Percentiles rank a stretch among this genome's conserved stretches.
phyloP scores from a whole-genome alignment of 805 yeast genomes.

The Pichia heedii region DNA sequence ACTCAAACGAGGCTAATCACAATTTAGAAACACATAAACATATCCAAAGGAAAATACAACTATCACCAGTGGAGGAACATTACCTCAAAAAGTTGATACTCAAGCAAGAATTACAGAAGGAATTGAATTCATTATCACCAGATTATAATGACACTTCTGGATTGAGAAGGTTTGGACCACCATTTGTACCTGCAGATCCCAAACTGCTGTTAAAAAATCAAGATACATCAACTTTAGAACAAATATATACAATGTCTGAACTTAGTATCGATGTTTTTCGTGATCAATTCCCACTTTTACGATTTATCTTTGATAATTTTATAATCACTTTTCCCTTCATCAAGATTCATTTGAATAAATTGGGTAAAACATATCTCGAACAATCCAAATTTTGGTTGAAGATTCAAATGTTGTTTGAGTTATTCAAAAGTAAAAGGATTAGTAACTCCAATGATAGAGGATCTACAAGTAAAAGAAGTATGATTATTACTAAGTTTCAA shows the following conservation, averaged over 20 bases:
- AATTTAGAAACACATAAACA: background rate
- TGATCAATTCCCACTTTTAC: slow-evolving; percentile 54
- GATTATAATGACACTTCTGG: slow-evolving; percentile 47
- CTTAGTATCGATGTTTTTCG: slow-evolving; percentile 17
- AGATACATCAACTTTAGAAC: slow-evolving; percentile 5
- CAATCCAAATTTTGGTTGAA: slow-evolving; percentile 60
- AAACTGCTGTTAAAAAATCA: slow-evolving; percentile 19
- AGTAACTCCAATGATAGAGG: slow-evolving; percentile 69
- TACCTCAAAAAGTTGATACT: slow-evolving; percentile 77
- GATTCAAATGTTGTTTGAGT: slow-evolving; percentile 75
- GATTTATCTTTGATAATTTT: slow-evolving; percentile 56
- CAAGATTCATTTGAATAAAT: slow-evolving; percentile 32
- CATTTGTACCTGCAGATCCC: slow-evolving; percentile 50
- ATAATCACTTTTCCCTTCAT: slow-evolving; percentile 72
- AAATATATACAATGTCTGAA: slow-evolving; percentile 13
- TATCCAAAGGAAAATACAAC: background rate
- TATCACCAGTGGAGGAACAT: slow-evolving; percentile 71
- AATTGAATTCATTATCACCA: slow-evolving; percentile 43
- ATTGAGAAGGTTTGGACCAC: slow-evolving; percentile 65
- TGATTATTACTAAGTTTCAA: slow-evolving; percentile 51
- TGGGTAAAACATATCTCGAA: slow-evolving; percentile 9
- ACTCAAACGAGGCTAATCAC: background rate
- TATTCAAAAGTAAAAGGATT: slow-evolving; percentile 62
- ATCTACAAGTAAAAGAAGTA: slow-evolving; percentile 61
- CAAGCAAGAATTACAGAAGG: slow-evolving; percentile 50